These are phyloP conservation scores for Catharanthus roseus DNA, from an alignment of 257 asterid genomes.

Conservation along the genomic window DNA sequence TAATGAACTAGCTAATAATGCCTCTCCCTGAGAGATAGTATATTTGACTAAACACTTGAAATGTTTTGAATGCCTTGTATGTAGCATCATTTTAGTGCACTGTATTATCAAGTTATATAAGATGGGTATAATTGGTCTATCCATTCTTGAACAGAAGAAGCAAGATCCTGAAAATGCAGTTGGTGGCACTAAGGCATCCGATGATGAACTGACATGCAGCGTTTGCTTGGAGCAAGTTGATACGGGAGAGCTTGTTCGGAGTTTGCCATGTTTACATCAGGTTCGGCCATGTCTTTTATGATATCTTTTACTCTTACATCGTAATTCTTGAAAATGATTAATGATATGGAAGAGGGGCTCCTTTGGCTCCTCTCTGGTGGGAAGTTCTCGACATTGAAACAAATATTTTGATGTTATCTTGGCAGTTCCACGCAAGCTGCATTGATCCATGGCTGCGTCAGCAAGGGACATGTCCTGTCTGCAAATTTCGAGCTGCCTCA, in stretches of 20 bases:
- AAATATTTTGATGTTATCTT: constrained; percentile 12
- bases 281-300: constrained; percentile 28
- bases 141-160: constrained; percentile 47
- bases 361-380: not conserved
- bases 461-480: constrained; percentile 97
- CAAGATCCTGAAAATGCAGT: constrained; percentile 49
- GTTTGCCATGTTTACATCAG: constrained; percentile 99
- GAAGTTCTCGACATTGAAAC: not conserved
- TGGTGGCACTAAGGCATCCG: constrained; percentile 42
- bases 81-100: not conserved
- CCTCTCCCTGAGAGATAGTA: not conserved
- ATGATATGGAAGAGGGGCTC: not conserved
- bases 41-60: not conserved
- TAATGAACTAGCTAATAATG: not conserved
- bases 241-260: constrained; percentile 81
- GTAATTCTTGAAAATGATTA: constrained; percentile 6
- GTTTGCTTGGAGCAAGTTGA: constrained; percentile 98
- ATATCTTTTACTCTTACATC: not conserved
- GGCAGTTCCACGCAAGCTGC: constrained; percentile 91
- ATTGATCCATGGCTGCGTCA: constrained; percentile 97
- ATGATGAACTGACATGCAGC: constrained; percentile 91
- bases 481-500: constrained; percentile 82
- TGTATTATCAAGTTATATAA: not conserved
- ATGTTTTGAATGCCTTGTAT: not conserved
- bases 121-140: not conserved